phyloP scores from a whole-genome alignment of 495 filamentous ascomycete genomes.

The Trichocladium uniseriatum region DNA sequence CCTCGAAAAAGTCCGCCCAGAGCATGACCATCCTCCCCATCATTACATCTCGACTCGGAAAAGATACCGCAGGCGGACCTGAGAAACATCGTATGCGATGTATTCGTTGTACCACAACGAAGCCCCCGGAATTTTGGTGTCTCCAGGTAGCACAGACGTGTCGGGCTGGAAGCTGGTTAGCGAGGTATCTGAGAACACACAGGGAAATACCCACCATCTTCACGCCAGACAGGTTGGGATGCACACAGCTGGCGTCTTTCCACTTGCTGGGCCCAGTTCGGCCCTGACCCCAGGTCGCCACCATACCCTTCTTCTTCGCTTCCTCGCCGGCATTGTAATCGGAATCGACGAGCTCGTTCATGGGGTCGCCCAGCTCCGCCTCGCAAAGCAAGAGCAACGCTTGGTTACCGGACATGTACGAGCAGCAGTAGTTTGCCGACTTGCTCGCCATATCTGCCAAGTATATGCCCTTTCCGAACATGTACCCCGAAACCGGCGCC shows the following conservation, averaged over 20 bases:
- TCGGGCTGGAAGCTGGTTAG: constrained; percentile 38
- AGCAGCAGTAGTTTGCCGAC: constrained; percentile 67
- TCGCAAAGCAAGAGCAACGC: constrained; percentile 66
- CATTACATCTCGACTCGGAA: constrained; percentile 50
- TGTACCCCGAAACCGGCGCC: constrained; percentile 66
- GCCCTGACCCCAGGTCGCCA: constrained; percentile 61
- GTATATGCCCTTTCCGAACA: constrained; percentile 87
- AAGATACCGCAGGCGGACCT: constrained; percentile 70
- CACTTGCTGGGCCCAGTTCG: constrained; percentile 50
- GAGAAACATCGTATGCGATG: constrained; percentile 68
- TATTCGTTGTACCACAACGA: constrained; percentile 59
- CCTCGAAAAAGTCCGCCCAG: too few relatives aligned
- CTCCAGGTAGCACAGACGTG: constrained; percentile 27
- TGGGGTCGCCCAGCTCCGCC: constrained; percentile 64
- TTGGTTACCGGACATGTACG: constrained; percentile 34
- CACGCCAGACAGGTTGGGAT: constrained; percentile 54
- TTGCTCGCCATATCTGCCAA: constrained; percentile 69
- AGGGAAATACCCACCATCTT: constrained; percentile 41
- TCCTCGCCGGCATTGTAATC: constrained; percentile 54
- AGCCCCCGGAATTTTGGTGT: constrained; percentile 26
- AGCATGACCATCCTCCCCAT: too few relatives aligned
- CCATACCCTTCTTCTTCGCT: constrained; percentile 48
- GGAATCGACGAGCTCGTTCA: constrained; percentile 45
- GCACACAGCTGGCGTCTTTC: constrained; percentile 64
- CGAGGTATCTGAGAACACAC: background rate